Evolutionary conservation across 495 filamentous ascomycete genomes (phyloP).

Genomic region (Saxophila tyrrhenica): DNA sequence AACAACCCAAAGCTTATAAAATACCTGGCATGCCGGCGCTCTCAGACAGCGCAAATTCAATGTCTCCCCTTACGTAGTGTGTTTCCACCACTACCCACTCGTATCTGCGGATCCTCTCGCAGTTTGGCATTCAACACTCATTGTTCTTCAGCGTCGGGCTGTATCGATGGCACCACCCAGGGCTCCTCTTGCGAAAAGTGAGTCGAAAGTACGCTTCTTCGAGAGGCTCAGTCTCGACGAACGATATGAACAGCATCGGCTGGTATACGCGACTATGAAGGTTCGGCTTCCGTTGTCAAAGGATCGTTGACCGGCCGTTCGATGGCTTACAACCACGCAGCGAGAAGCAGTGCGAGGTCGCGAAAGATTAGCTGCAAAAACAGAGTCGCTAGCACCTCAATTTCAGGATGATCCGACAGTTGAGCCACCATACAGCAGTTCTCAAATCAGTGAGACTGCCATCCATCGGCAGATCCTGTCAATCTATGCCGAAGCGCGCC

Average conservation of each 20-base stretch:
- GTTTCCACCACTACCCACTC: neutral
- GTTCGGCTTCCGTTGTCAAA: conserved; percentile 11
- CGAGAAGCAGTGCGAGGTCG: conserved; percentile 25
- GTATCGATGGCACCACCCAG: conserved; percentile 8
- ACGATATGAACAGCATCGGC: conserved; percentile 15
- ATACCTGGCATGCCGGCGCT: no score
- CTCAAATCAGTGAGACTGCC: conserved; percentile 28
- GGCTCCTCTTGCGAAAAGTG: conserved; percentile 19
- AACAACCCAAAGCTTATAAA: neutral
- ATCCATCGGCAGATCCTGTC: conserved; percentile 25
- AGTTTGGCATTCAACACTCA: no score
- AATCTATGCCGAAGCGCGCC: conserved; percentile 18
- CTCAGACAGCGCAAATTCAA: neutral
- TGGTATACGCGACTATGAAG: conserved; percentile 25
- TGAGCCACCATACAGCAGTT: conserved; percentile 23
- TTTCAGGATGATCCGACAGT: conserved; percentile 11
- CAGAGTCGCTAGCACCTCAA: conserved; percentile 16
- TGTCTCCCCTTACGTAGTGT: neutral
- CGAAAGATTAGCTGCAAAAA: conserved; percentile 20
- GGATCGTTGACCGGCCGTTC: neutral
- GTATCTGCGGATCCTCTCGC: neutral
- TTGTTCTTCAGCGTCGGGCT: no score
- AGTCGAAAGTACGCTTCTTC: conserved; percentile 24
- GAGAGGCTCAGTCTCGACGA: conserved; percentile 22
- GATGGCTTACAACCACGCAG: conserved; percentile 9